Evolutionary conservation across 257 asterid genomes (phyloP).

Genomic region (Orobanche coerulescens): DNA sequence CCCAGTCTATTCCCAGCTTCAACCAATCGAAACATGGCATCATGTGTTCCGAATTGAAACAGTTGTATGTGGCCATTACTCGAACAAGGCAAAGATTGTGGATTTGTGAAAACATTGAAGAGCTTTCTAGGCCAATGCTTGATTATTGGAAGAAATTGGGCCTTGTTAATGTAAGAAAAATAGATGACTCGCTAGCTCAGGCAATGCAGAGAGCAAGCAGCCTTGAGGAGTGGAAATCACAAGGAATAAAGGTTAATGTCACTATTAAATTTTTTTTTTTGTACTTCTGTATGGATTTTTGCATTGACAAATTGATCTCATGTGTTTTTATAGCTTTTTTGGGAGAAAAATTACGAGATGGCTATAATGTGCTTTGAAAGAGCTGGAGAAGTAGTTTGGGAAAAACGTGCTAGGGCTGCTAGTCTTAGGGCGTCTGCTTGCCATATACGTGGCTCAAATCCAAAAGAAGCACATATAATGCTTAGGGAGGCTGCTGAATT

Average conservation of each 20-base stretch:
- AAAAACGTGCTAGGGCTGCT: conserved; percentile 48
- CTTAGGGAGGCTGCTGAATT: conserved; percentile 65
- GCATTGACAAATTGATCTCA: not conserved
- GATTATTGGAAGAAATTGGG: conserved; percentile 51
- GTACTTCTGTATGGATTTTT: not conserved
- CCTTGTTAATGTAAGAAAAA: conserved; percentile 39
- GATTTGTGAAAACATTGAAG: conserved; percentile 48
- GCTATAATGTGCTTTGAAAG: conserved; percentile 62
- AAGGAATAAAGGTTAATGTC: conserved; percentile 69
- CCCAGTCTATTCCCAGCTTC: conserved; percentile 36
- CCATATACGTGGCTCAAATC: conserved; percentile 28
- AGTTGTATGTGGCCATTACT: conserved; percentile 54
- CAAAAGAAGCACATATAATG: conserved; percentile 26
- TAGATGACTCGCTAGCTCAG: conserved; percentile 43
- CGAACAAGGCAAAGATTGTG: conserved; percentile 61
- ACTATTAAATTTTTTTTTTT: not conserved
- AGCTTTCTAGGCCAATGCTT: conserved; percentile 47
- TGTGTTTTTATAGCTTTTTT: conserved; percentile 34
- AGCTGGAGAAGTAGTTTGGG: conserved; percentile 51
- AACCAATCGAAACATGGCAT: conserved; percentile 37
- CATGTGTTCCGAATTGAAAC: conserved; percentile 58
- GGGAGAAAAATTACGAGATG: conserved; percentile 66
- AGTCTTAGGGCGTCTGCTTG: conserved; percentile 43
- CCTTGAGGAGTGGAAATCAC: conserved; percentile 54
- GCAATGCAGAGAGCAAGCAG: conserved; percentile 62